Evolutionary conservation across 768 basidiomycete genomes (phyloP), one percentile per base, ranked within the genome.

Genomic region (Tulasnella sp.): DNA sequence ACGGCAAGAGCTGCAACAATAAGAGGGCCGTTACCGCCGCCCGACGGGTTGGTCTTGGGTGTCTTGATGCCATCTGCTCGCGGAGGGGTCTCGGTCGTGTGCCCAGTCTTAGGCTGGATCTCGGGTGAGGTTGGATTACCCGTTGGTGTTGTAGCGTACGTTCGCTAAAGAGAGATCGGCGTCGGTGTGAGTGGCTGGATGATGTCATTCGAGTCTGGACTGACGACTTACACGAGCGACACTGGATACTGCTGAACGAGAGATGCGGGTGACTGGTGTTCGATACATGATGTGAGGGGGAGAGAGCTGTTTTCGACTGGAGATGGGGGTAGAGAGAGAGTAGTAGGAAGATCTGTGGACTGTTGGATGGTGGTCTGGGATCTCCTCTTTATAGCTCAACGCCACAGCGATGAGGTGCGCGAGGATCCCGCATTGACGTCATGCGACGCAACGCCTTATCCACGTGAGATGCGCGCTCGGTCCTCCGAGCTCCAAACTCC

Each of bases 1-100:
- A 64, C 42, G 12, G 52, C 73, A 19, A 67, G 11, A 6, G 31
- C 36, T 11, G 45, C 73, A 37, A 25, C 54, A 54, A 74, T 67
- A 25, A 74, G 52, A 9, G 73, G 73, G 2, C 54, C 64, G 39
- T 74, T 74, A 37, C 73, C 73, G 29, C 73, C 73, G 29, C 73
- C 73, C 0, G 42, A 42, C 4, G 73, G 52, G 29, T 64, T 64
- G 58, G 58, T 64, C 58, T 64, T 64, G 58, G 58, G 58, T 1
- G 58, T 64, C 58, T 64, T 64, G 58, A 64, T 25, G 15, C 29
- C 5, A 31, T 64, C 58, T 34, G 29, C 58, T 64, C 58, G 58
- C 31, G 58, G 58, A 34, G 58, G 58, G 11, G 69, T 39, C 8
- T 71, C 69, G 38, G 69, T 14, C 9, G 69, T 19, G 31, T 25